phyloP scores from a whole-genome alignment of 306 rosid species.

The Inga laurina region DNA sequence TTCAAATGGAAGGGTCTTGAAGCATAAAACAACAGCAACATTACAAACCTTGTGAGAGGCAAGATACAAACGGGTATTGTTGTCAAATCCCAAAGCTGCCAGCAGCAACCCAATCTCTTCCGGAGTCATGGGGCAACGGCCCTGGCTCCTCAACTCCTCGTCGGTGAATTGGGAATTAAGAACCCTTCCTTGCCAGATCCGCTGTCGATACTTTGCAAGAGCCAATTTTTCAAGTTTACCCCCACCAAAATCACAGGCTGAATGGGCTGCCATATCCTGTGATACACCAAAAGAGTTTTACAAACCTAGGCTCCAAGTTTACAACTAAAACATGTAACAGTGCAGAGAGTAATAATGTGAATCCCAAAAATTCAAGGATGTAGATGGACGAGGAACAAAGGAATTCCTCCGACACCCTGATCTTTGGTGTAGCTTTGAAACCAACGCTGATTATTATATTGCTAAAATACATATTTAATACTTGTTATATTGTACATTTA shows the following conservation, averaged over 20 bases:
- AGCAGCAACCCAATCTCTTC: slow-evolving; percentile 94
- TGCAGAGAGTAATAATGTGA: background rate
- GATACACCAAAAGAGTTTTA: background rate
- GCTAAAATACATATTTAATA: background rate
- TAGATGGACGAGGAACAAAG: background rate
- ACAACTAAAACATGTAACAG: background rate
- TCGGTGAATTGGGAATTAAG: slow-evolving; percentile 96
- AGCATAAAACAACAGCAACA: slow-evolving; percentile 21
- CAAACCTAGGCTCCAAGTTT: slow-evolving; percentile 9
- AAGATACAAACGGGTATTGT: slow-evolving; percentile 86
- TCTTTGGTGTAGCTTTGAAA: background rate
- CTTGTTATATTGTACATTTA: background rate
- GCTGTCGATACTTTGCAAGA: slow-evolving; percentile 88
- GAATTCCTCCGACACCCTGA: background rate
- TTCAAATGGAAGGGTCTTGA: background rate
- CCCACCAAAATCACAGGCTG: slow-evolving; percentile 99
- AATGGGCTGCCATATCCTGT: slow-evolving; percentile 99
- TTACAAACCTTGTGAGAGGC: slow-evolving; percentile 93
- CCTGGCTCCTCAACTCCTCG: slow-evolving; percentile 90
- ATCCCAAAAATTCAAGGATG: background rate
- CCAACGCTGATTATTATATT: background rate
- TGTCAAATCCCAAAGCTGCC: slow-evolving; percentile 95
- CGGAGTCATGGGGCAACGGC: slow-evolving; percentile 98
- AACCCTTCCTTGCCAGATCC: slow-evolving; percentile 97
- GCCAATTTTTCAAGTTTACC: slow-evolving; percentile 92